These are phyloP conservation scores for Cucurbita ficifolia DNA, from an alignment of 306 rosid genomes.

Conservation along the genomic window DNA sequence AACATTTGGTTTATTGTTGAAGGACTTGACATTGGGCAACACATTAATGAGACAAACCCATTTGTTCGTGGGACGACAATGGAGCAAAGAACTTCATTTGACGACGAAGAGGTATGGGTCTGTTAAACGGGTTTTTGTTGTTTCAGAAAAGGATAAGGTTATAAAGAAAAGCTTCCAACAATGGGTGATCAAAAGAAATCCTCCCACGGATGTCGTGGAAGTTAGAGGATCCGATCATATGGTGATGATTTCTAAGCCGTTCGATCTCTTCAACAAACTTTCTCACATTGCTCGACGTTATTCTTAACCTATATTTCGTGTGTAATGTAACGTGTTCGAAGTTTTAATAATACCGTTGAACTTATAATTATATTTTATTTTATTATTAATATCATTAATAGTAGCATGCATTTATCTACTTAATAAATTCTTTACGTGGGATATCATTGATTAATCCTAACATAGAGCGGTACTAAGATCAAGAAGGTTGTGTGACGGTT, in stretches of 20 bases:
- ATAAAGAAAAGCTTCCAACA: neutral
- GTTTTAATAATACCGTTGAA: neutral
- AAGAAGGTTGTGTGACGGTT: too few species aligned
- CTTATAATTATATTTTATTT: neutral
- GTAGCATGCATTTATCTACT: too few species aligned
- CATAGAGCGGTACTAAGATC: too few species aligned
- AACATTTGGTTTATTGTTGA: neutral
- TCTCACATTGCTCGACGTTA: neutral
- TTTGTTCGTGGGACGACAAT: conserved; percentile 19
- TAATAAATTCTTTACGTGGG: too few species aligned
- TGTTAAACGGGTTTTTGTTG: conserved; percentile 19
- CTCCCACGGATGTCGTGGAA: conserved; percentile 18
- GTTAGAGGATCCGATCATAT: conserved; percentile 28
- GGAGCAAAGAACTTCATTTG: conserved; percentile 13
- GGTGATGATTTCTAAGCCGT: conserved; percentile 32
- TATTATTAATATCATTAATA: too few species aligned
- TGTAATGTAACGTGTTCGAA: neutral
- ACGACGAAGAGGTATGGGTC: conserved; percentile 17
- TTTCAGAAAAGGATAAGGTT: conserved; percentile 14
- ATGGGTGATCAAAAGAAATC: conserved; percentile 26
- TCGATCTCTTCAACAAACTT: conserved; percentile 14
- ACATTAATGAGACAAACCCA: conserved; percentile 25
- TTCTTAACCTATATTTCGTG: neutral
- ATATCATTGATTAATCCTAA: too few species aligned
- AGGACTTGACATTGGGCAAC: conserved; percentile 10